Conservation (phyloP, 1,284 basidiomycete species). For the Naganishia liquefaciens region DNA sequence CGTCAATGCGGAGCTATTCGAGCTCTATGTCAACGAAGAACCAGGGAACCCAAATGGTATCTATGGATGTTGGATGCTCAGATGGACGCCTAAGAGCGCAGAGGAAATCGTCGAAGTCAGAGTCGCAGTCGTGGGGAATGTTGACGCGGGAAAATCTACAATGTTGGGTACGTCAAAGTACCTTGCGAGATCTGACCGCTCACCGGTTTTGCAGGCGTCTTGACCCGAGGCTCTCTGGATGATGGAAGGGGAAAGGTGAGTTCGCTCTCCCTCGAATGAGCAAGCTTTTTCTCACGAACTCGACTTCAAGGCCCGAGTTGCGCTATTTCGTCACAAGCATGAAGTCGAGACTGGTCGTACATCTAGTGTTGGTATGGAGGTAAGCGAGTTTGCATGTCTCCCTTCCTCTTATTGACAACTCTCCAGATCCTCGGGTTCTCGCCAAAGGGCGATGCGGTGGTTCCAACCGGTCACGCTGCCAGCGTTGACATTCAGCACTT, state of each 20-base stretch:
- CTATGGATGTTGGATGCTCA: slow-evolving; percentile 49
- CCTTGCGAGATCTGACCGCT: neutral
- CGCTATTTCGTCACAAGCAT: slow-evolving; percentile 94
- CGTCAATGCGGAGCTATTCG: slow-evolving; percentile 45
- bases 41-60: slow-evolving; percentile 22
- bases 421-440: slow-evolving; percentile 79
- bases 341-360: slow-evolving; percentile 95
- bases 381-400: slow-evolving; percentile 14
- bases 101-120: slow-evolving; percentile 73
- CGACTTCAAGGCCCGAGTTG: slow-evolving; percentile 67
- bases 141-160: slow-evolving; percentile 84
- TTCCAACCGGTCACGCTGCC: slow-evolving; percentile 60
- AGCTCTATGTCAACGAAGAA: slow-evolving; percentile 42
- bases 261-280: neutral
- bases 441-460: slow-evolving; percentile 69
- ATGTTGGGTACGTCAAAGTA: slow-evolving; percentile 64
- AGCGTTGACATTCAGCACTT: slow-evolving; percentile 66
- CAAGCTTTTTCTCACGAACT: neutral
- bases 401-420: slow-evolving; percentile 3
- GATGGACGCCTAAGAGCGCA: slow-evolving; percentile 48
- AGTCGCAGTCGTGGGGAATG: slow-evolving; percentile 91
- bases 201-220: slow-evolving; percentile 35
- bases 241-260: slow-evolving; percentile 79
- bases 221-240: slow-evolving; percentile 74
- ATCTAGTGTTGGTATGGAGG: slow-evolving; percentile 94